Base-by-base conservation (phyloP, 2,329 filamentous ascomycete species). In the Paraphaeosphaeria minitans region DNA sequence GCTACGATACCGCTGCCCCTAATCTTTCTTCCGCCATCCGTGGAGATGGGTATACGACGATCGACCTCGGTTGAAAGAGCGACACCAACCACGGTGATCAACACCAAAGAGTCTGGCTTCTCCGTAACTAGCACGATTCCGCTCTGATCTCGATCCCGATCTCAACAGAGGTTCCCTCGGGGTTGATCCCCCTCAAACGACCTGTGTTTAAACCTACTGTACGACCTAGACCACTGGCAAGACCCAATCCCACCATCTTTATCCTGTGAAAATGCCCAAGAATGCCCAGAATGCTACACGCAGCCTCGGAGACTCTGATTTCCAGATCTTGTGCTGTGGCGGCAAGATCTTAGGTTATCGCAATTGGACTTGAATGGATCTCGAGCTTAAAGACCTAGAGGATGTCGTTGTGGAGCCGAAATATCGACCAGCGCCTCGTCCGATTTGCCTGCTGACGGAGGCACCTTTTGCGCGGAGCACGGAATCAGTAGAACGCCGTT, bases 401-500 rank as follows among this genome's bases (percentile, higher is more conserved):
- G 55, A 22, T 56, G 55, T n/a, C 46, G 55, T 47, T 47, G 13
- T 24, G 22, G 21, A n/a, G 33, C 24, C 24, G 24, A 27, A 27
- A 4, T 27, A 27, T 27, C 24, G 24, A 27, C 24, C 24, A 6
- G 24, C 6, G 3, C 24, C 24, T 27, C 6, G 24, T 6, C 24
- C 6, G 24, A 27, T 16, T 37, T 12, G 33, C 33, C 33, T 37
- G 14, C 5, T 12, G 12, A 37, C 14, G 33, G 33, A 12, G 33
- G 33, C 33, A 12, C 33, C 33, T 37, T 37, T 37, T 37, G 33
- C 33, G 14, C 14, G 4, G 14, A 37, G 33, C 12, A 16, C 9
- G 33, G 14, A 4, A 7, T 16, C 24, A 52, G 7, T 27, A 43
- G 64, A 6, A 63, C 57, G 24, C 64, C 66, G 12, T 56, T 68